Conservation (phyloP, 345 rosid genomes). For the Noccaea bulbosa region DNA sequence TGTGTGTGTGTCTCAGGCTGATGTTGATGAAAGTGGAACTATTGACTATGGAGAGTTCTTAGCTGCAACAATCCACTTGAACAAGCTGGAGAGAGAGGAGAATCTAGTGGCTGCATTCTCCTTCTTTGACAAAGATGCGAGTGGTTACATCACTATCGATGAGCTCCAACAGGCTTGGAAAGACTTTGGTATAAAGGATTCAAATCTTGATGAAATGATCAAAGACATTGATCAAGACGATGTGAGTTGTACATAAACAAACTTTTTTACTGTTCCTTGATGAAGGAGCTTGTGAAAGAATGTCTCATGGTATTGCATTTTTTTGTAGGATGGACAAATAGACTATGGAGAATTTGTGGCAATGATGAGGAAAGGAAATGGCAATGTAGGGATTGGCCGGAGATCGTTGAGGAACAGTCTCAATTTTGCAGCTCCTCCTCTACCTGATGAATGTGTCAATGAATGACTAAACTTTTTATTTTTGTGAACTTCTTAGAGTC, state of each 20-base stretch:
- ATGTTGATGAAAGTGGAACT: constrained; percentile 78
- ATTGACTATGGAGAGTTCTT: constrained; percentile 82
- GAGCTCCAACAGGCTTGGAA: constrained; percentile 81
- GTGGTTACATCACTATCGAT: constrained; percentile 81
- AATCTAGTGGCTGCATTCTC: constrained; percentile 72
- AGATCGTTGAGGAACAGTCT: constrained; percentile 62
- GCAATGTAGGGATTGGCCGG: constrained; percentile 61
- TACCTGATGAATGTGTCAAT: constrained; percentile 32
- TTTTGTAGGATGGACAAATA: constrained; percentile 71
- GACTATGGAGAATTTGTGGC: constrained; percentile 77
- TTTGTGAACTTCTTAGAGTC: neutral
- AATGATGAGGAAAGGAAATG: constrained; percentile 81
- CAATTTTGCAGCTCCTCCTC: constrained; percentile 52
- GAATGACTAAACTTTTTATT: constrained; percentile 15
- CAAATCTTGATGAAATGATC: constrained; percentile 79
- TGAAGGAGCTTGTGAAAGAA: constrained; percentile 7
- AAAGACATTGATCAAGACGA: constrained; percentile 82
- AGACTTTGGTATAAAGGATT: constrained; percentile 70
- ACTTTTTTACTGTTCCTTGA: constrained; percentile 13
- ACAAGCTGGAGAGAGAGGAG: constrained; percentile 83
- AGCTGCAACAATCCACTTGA: constrained; percentile 80
- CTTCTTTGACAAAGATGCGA: constrained; percentile 77
- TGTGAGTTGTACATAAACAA: constrained; percentile 48
- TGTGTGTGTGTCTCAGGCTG: constrained; percentile 57
- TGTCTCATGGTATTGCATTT: neutral